Evolutionary conservation across 768 basidiomycete species (phyloP).

Genomic region (Rubroboletus pulcherrimus): DNA sequence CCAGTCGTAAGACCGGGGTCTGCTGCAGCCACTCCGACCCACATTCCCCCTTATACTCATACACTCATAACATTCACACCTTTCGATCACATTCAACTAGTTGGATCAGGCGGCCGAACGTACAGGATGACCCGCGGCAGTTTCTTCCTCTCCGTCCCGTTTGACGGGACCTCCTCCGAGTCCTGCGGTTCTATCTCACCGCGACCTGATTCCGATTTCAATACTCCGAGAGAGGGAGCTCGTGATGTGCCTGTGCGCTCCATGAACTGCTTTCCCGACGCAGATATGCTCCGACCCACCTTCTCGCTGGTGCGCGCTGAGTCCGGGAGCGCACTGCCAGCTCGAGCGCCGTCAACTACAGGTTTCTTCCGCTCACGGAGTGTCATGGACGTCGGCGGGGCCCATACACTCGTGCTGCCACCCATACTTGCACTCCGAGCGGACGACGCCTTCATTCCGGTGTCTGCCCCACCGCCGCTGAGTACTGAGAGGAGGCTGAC

Average conservation of each 20-base stretch:
- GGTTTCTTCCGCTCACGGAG: conserved; percentile 48
- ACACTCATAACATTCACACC: neutral
- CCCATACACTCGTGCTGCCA: neutral
- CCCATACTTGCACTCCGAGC: neutral
- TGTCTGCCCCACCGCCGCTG: neutral
- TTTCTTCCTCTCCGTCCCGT: conserved; percentile 38
- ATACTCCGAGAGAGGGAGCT: neutral
- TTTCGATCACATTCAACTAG: neutral
- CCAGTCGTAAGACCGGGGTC: too few species aligned
- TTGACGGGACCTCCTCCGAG: neutral
- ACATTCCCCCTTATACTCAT: too few species aligned
- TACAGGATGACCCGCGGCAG: conserved; percentile 54
- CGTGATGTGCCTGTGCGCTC: neutral
- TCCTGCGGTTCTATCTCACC: neutral
- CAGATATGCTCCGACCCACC: conserved; percentile 2
- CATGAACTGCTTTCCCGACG: neutral
- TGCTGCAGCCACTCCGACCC: too few species aligned
- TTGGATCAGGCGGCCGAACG: conserved; percentile 42
- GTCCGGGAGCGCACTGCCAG: neutral
- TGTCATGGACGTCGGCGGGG: conserved; percentile 40
- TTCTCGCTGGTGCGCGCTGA: neutral
- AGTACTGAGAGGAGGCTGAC: conserved; percentile 25
- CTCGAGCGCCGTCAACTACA: neutral
- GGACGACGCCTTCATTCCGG: neutral
- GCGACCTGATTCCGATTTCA: neutral